Base-by-base conservation (phyloP, 176 grass and related monocot genomes). In the Musa itinerans region DNA sequence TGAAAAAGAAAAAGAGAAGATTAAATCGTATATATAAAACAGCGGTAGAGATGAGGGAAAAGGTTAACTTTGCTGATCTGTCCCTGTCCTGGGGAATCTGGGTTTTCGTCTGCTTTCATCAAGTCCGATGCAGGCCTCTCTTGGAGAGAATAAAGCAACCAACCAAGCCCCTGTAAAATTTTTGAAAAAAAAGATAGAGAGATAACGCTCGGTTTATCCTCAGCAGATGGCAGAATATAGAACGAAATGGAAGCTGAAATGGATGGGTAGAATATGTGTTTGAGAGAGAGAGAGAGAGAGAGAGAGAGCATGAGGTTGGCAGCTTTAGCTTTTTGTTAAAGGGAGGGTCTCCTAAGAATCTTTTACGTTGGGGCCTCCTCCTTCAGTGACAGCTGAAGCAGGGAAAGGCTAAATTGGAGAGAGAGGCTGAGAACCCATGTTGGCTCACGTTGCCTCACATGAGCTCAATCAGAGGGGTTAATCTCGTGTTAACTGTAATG, bases 31-130 rank as follows among this genome's bases (percentile, higher is more conserved):
- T 71, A 72, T 72, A 26, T 17, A 72, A 64, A 50, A 22, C 10
- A 55, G 12, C 24, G 24, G 11, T 29, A 10, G 48, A 54, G 19
- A 57, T 48, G 59, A 67, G 51, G 26, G 55, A 26, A 72, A 54
- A 63, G 65, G 64, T 52, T 21, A 80, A 61, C 50, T 74, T 88
- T 82, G 83, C 83, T 79, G 83, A 85, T 15, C 82, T 53, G 74
- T 96, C 88, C 21, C 73, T 84, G 79, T 91, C 86, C 17, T 15
- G 77, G 84, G 86, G 92, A 96, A 96, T 96, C 92, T 92, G 77
- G 77, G 65, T 89, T 96, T 84, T 83, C 72, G 79, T 91, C 82
- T 85, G 82, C 92, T 96, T 96, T 96, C 22, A 59, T 65, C 54
- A 53, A 61, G 17, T 83, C 82, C 89, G 78, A 92, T 83, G 92